Base-by-base conservation (phyloP, 2,329 filamentous ascomycete species). In the Scytalidium lignicola region DNA sequence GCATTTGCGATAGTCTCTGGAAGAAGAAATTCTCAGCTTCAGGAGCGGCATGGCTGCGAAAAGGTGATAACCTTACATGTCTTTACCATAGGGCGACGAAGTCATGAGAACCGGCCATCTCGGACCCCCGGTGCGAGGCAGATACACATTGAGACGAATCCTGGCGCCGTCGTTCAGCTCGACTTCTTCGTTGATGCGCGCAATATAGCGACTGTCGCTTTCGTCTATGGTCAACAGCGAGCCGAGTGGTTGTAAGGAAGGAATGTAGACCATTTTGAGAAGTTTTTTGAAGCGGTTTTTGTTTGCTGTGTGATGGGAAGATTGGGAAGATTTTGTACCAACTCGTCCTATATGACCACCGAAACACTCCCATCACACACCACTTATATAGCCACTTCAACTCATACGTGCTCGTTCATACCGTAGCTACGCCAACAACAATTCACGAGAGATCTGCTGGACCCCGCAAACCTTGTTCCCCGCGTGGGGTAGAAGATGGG, bases 81-180 rank as follows among this genome's bases (percentile, higher is more conserved):
- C 83, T 56, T 88, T 88, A 41, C 84, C 83, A 52, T 88, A 88
- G 0, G 84, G 85, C 0, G 83, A 83, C 53, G 87, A 88, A 0
- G 83, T 88, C 2, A 85, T 78, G 7, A 88, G 63, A 0, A 85
- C 83, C 0, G 85, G 83, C 20, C 72, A 70, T 58, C 64, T 52
- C 12, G 58, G 62, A 23, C 41, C 41, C 15, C 17, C 41, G 6
- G 41, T 19, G 20, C 15, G 15, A 23, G 41, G 41, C 13, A 21
- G 20, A 22, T 23, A 43, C 13, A 43, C 41, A 19, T 43, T 43
- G 19, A n/a, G 15, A 2, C 41, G 41, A 17, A 43, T 43, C 41
- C 40, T 18, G 40, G 18, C 21, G 40, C 40, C 40, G 40, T 41
- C 40, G 21, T 18, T 19, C 40, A 41, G 18, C n/a, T 41, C 40